These are phyloP conservation scores for Penicillium sp. DNA, from an alignment of 2,329 filamentous ascomycete species.

Conservation along the genomic window DNA sequence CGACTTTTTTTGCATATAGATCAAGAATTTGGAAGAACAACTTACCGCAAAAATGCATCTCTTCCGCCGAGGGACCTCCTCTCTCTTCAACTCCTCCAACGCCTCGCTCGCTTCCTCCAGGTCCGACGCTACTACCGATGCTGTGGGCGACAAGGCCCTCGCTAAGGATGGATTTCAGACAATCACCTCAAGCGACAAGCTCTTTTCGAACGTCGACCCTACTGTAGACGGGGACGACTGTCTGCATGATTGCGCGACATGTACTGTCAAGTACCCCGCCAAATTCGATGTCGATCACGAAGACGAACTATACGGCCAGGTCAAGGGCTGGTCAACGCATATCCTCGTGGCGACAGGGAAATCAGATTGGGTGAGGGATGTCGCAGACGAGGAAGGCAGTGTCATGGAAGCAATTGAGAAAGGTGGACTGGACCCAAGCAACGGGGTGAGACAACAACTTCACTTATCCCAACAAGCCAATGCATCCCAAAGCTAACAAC, in stretches of 20 bases:
- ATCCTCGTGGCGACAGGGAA: constrained; percentile 93
- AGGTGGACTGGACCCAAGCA: constrained; percentile 41
- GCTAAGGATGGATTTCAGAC: constrained; percentile 48
- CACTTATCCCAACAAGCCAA: not conserved
- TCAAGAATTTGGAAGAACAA: not conserved
- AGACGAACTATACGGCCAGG: constrained; percentile 79
- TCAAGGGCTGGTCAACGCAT: constrained; percentile 88
- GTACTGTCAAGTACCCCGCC: constrained; percentile 76
- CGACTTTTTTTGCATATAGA: not conserved
- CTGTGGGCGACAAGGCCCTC: constrained; percentile 21
- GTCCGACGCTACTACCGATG: constrained; percentile 23
- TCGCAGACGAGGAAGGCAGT: constrained; percentile 82
- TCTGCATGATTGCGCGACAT: constrained; percentile 79
- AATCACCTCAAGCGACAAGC: constrained; percentile 48
- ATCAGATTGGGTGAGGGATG: constrained; percentile 88
- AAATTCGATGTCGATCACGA: constrained; percentile 70
- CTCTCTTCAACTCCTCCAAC: constrained; percentile 35
- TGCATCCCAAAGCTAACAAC: constrained; percentile 4
- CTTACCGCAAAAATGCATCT: constrained; percentile 33
- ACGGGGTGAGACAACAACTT: constrained; percentile 39
- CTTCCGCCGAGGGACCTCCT: constrained; percentile 34
- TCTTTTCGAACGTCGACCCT: constrained; percentile 77
- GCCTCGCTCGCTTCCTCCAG: constrained; percentile 24
- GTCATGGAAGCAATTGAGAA: constrained; percentile 74
- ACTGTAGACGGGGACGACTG: constrained; percentile 84